Evolutionary conservation across 129 eudicot genomes (phyloP), one percentile per base, ranked within the genome.

Genomic region (Smallanthus sonchifolius): DNA sequence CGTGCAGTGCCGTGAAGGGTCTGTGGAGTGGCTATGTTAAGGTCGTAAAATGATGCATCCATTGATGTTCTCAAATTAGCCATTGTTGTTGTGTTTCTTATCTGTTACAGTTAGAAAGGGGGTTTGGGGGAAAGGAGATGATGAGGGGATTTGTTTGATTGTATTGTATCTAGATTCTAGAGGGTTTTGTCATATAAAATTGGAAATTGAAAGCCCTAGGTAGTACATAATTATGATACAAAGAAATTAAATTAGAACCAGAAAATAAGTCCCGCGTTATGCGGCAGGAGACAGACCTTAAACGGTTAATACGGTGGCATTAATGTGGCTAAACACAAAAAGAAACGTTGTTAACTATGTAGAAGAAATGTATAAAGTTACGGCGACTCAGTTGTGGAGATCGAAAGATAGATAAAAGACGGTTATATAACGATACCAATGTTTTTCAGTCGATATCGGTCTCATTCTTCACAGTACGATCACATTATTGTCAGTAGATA

Each of bases 11-110:
- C 95, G 71, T 84, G 83, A 11, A 93, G 86, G 37, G 85, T 76
- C 35, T 65, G 87, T 13, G 98, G 87, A 17, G 87, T 82, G 48
- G 96, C 70, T 0, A 93, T 61, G 81, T 86, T 83, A 0, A 87
- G 65, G 91, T 90, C 95, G 84, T 92, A 88, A 65, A 90, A 93
- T 13, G 84, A 83, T 4, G 98, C 82, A 45, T 93, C 96, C 98
- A 93, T 93, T 59, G 96, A 83, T 37, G 95, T 79, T 55, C 86
- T 79, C 19, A 90, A 72, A 44, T 77, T 81, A 36, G 96, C 91
- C 98, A 93, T 93, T 75, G 75, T 62, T 28, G 72, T 20, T 74
- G 17, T 34, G 76, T 69, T 72, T 69, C 75, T 81, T 79, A 79
- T 66, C 83, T 57, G 80, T 63, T 69, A 11, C 54, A 16, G 64